phyloP scores from a whole-genome alignment of 2,329 filamentous ascomycete species.

The Botrytis paeoniae region DNA sequence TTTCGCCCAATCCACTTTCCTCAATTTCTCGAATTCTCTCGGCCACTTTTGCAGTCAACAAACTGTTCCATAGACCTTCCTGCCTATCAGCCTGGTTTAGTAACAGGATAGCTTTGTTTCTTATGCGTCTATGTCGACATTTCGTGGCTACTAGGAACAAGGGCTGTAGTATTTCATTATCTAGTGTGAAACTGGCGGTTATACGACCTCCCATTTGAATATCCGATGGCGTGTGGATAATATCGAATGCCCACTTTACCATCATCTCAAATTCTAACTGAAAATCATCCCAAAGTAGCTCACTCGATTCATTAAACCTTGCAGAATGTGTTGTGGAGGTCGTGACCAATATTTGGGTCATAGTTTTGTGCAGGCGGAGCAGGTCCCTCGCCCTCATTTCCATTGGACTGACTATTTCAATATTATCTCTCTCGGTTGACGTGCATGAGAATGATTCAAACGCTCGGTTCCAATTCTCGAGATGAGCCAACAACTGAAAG shows the following conservation, averaged over 20 bases:
- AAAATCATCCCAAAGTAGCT: constrained; percentile 21
- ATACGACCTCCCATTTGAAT: background rate
- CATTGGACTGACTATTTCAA: background rate
- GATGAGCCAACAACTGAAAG: background rate
- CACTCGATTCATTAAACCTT: background rate
- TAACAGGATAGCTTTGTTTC: constrained; percentile 59
- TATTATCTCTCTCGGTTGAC: background rate
- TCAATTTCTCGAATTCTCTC: constrained; percentile 22
- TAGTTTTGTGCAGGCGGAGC: constrained; percentile 4
- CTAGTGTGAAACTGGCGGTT: constrained; percentile 50
- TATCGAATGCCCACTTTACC: constrained; percentile 10
- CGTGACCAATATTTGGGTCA: constrained; percentile 11
- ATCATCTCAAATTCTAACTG: constrained; percentile 10
- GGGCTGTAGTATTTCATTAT: constrained; percentile 59
- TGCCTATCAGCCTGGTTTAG: constrained; percentile 55
- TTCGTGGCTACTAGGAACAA: constrained; percentile 63
- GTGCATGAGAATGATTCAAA: background rate
- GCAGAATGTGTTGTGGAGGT: background rate
- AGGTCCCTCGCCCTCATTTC: background rate
- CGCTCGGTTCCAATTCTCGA: constrained; percentile 4
- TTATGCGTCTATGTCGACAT: constrained; percentile 53
- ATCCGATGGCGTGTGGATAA: constrained; percentile 3
- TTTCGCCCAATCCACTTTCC: constrained; percentile 17
- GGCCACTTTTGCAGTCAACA: constrained; percentile 19
- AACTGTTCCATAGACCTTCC: constrained; percentile 62